phyloP scores from a whole-genome alignment of 169 alveolate species.

The Cryptosporidium parvum region DNA sequence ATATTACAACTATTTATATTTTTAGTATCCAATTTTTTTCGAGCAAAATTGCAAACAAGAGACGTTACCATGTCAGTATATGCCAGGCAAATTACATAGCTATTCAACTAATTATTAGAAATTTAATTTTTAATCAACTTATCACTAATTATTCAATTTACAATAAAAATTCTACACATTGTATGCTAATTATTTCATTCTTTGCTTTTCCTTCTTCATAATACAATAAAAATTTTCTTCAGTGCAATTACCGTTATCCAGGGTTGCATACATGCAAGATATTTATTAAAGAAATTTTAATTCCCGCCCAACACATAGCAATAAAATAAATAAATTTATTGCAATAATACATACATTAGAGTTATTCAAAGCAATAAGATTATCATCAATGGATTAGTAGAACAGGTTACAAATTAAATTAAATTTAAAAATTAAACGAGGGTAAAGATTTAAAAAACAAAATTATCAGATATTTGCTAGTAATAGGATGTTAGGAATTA shows the following conservation, averaged over 20 bases:
- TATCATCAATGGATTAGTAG: too few species aligned
- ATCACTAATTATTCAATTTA: background rate
- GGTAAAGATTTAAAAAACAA: too few species aligned
- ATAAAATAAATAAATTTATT: background rate
- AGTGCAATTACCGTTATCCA: background rate
- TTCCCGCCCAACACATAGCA: background rate
- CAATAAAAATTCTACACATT: background rate
- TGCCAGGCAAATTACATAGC: background rate
- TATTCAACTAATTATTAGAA: background rate
- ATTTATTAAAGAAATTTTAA: background rate
- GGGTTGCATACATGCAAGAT: conserved; percentile 8
- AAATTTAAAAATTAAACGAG: too few species aligned
- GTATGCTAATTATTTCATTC: background rate
- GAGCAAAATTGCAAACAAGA: conserved; percentile 16
- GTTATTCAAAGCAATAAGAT: background rate
- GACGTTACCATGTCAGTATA: conserved; percentile 66
- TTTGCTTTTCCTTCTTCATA: background rate
- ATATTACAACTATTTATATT: background rate
- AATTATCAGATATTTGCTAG: too few species aligned
- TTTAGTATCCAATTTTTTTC: conserved; percentile 30
- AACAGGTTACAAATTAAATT: background rate
- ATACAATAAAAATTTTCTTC: background rate
- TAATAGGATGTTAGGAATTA: background rate
- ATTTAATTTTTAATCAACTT: background rate
- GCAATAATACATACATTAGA: background rate